Evolutionary conservation across 2,329 filamentous ascomycete genomes (phyloP).

Genomic region (Cladosporium sphaerospermum): DNA sequence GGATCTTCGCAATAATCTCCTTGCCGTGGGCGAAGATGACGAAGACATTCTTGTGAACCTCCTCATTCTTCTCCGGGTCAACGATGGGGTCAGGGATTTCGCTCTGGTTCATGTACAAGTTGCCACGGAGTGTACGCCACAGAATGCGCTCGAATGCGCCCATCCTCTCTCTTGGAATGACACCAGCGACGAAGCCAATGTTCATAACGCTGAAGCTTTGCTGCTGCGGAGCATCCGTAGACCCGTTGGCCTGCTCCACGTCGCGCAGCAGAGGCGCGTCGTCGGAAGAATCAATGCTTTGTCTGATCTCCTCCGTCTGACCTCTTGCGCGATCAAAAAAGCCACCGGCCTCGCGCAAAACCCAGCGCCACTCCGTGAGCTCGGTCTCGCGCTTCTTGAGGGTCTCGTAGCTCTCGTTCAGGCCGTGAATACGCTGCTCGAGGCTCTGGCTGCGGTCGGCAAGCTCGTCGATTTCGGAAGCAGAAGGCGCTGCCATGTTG

Average conservation of each 20-base stretch:
- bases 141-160: conserved; percentile 94
- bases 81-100: conserved; percentile 92
- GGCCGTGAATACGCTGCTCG: conserved; percentile 80
- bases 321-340: conserved; percentile 97
- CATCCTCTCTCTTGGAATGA: conserved; percentile 87
- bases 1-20: conserved; percentile 96
- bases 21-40: conserved; percentile 99
- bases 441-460: conserved; percentile 86
- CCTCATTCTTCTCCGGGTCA: conserved; percentile 87
- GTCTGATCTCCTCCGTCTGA: conserved; percentile 92
- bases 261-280: conserved; percentile 91
- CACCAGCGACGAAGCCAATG: conserved; percentile 95
- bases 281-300: conserved; percentile 77
- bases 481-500: conserved; percentile 77
- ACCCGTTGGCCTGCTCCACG: conserved; percentile 66
- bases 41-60: conserved; percentile 94
- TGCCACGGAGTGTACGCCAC: conserved; percentile 93
- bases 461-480: conserved; percentile 93
- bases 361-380: conserved; percentile 97
- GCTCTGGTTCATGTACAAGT: conserved; percentile 99
- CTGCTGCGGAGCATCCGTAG: conserved; percentile 21
- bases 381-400: conserved; percentile 97
- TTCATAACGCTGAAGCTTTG: conserved; percentile 84
- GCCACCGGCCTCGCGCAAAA: conserved; percentile 87
- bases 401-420: conserved; percentile 98